Percentiles rank a stretch among this genome's conserved stretches.
These are phyloP conservation scores for Trichoderma hamatum DNA, from an alignment of 2,329 filamentous ascomycete species.

Conservation along the genomic window DNA sequence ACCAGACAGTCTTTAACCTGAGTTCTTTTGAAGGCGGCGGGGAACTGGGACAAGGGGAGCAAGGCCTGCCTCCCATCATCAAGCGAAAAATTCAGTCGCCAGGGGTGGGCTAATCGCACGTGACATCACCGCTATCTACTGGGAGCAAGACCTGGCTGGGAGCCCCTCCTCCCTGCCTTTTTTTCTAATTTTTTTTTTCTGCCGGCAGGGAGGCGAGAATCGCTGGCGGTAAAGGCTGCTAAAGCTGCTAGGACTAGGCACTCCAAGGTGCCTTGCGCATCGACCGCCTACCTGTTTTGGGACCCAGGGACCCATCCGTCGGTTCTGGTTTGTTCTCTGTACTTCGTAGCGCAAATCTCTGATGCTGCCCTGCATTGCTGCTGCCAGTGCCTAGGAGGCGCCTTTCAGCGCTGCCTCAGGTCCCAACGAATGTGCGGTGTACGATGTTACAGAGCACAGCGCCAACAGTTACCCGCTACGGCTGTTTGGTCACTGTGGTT, in stretches of 20 bases:
- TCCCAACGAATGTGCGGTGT: neutral
- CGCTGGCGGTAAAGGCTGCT: slow-evolving; percentile 12
- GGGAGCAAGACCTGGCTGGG: neutral
- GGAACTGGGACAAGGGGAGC: slow-evolving; percentile 44
- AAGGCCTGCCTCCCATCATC: slow-evolving; percentile 28
- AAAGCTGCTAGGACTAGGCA: neutral
- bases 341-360: slow-evolving; percentile 19
- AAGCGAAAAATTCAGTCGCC: slow-evolving; percentile 51
- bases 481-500: neutral
- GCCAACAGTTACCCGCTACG: neutral
- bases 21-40: slow-evolving; percentile 49
- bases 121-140: slow-evolving; percentile 37
- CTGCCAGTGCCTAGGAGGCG: neutral
- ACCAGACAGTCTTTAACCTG: slow-evolving; percentile 40
- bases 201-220: slow-evolving; percentile 2
- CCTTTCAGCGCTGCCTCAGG: neutral
- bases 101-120: slow-evolving; percentile 40
- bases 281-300: slow-evolving; percentile 13
- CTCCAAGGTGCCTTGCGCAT: neutral
- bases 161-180: slow-evolving; percentile 8
- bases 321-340: slow-evolving; percentile 19
- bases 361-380: neutral
- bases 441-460: neutral
- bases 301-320: neutral
- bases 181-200: neutral